Base-by-base conservation (phyloP, 2,329 filamentous ascomycete species). In the Colletotrichum gloeosporioides region DNA sequence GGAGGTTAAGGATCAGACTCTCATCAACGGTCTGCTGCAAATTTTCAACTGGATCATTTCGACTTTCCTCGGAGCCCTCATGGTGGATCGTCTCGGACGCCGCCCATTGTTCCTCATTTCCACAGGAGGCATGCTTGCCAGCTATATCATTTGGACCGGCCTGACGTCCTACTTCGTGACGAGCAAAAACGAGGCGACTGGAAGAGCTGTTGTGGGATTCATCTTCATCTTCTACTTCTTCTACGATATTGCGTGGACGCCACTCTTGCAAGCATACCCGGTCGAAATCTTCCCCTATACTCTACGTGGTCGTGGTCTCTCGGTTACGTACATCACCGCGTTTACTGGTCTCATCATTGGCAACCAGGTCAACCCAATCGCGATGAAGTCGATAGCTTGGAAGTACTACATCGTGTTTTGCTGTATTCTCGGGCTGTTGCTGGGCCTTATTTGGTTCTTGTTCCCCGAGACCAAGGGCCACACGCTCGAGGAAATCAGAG, bases 71-170 rank as follows among this genome's bases (percentile, higher is more conserved):
- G 87, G 87, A 68, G 84, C 89, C 74, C 79, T 82, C 22, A 81
- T 87, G 59, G 80, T 89, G 39, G 88, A 90, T 78, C 85, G 82
- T 16, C 80, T 79, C 8, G 77, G 77, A 29, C 73, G 78, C 18
- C 61, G 88, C 73, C 89, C 87, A 77, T 83, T 88, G 2, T 83
- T 90, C n/a, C 85, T 90, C 63, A 83, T 84, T 49, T 84, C 83
- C 8, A 84, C 84, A 10, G 79, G 75, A 22, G 79, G 78, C 10
- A 77, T 82, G 27, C 79, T 64, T 25, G 79, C 79, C 22, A 77
- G 79, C 6, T 78, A 83, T 12, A 79, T 81, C 22, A 79, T 81
- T 61, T 81, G 81, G 61, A 79, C 81, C 3, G 81, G 80, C 10
- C 36, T 73, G 10, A 73, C 71, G 4, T 69, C 65, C 25, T 39